A percentile compares a stretch with the other conserved stretches of the same genome.
Evolutionary conservation across 495 filamentous ascomycete species (phyloP).

Genomic region (Aspergillus steynii): DNA sequence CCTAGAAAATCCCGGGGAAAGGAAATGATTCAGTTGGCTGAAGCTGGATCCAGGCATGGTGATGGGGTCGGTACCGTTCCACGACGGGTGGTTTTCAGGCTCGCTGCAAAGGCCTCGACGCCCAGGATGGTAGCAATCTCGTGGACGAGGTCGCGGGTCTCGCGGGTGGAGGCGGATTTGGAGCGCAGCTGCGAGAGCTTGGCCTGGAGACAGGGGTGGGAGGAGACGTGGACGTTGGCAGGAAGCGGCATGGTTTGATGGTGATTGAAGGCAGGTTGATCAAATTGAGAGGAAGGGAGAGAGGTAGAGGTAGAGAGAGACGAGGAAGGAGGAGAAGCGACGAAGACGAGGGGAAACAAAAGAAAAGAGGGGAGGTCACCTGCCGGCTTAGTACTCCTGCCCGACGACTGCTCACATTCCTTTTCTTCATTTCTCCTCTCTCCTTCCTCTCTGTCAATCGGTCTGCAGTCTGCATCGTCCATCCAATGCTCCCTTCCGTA

Average conservation of each 20-base stretch:
- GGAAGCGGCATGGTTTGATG: constrained; percentile 31
- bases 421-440: constrained; percentile 1
- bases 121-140: constrained; percentile 83
- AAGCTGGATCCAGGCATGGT: neutral
- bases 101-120: constrained; percentile 74
- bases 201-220: constrained; percentile 80
- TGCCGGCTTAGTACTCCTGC: neutral
- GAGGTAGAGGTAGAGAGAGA: constrained; percentile 5
- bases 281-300: neutral
- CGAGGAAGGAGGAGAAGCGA: constrained; percentile 2
- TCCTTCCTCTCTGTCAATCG: neutral
- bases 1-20: constrained; percentile 42
- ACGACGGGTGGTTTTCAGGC: constrained; percentile 52
- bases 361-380: neutral
- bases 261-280: constrained; percentile 6
- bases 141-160: constrained; percentile 79
- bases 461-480: neutral
- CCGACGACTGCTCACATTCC: neutral
- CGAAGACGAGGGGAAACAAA: neutral
- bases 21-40: neutral
- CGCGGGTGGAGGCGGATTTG: constrained; percentile 61
- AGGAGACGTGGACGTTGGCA: constrained; percentile 69
- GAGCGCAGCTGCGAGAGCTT: constrained; percentile 91
- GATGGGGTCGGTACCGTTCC: constrained; percentile 26
- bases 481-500: neutral